Base-by-base conservation (phyloP, 116 monocot genomes). In the Zostera marina region DNA sequence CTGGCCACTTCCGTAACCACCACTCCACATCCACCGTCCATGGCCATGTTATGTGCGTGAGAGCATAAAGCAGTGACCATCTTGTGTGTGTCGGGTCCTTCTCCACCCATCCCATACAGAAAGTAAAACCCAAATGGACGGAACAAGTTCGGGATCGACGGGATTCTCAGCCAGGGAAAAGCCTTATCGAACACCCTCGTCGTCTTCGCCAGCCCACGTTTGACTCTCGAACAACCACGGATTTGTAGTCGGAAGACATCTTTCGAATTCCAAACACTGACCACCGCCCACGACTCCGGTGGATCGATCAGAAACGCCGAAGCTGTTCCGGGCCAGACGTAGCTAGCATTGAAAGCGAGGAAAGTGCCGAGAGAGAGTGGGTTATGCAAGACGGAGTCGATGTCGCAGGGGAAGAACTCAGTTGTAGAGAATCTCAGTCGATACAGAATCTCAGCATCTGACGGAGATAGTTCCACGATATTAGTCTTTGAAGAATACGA, bases 381-480 rank as follows among this genome's bases (percentile, higher is more conserved):
- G 78, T 85, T 96, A 32, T 22, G 9, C 11, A 96, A 74, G 17
- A 96, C 72, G 66, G 73, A 68, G 65, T 85, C 89, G 52, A 96
- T 83, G 77, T 96, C 89, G 49, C 74, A 68, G 61, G 96, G 89
- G 75, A 89, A 96, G 74, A 96, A 96, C 68, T 96, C 96, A 23
- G 69, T 70, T 39, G 74, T 57, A 52, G 90, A 63, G 79, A 89
- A 80, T 23, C 70, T 69, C 47, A 53, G 58, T 32, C 71, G 75
- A 74, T 96, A 96, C 38, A 96, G 74, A 25, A 41, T 1, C 58
- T 73, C 82, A 14, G 96, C 89, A 25, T 89, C 89, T 52, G 60
- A 21, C 8, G 60, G 5, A 11, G 70, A 44, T 53, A 89, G 62
- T 9, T 21, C 56, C 54, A 80, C 1, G 62, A 85, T 38, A 46